Conservation (phyloP, 441 rosid species). For the Mallotus repandus region DNA sequence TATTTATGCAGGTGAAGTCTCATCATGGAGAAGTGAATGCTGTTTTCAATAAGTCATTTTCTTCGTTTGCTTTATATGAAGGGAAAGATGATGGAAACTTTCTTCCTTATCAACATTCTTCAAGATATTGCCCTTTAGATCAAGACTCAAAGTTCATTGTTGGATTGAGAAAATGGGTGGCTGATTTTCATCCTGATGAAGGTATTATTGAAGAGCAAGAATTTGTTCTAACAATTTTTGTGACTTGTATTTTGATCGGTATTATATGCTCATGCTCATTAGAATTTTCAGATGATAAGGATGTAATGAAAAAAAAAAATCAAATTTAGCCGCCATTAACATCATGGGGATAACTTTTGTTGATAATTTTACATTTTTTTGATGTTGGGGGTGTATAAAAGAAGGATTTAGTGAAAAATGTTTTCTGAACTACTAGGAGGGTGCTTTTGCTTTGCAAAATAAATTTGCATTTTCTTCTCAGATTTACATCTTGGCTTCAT, state of each 20-base stretch:
- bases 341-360: not conserved
- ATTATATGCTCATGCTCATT: not conserved
- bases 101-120: conserved; percentile 57
- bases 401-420: too few species aligned
- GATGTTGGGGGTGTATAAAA: not conserved
- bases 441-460: too few species aligned
- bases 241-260: not conserved
- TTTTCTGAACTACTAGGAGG: too few species aligned
- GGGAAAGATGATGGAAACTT: conserved; percentile 40
- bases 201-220: conserved; percentile 37
- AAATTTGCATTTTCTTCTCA: too few species aligned
- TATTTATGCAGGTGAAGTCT: conserved; percentile 50
- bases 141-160: conserved; percentile 44
- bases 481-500: too few species aligned
- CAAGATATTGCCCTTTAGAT: conserved; percentile 43
- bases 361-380: not conserved
- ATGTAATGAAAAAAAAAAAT: not conserved
- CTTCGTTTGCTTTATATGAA: conserved; percentile 67
- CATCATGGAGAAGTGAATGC: conserved; percentile 51
- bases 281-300: not conserved
- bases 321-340: not conserved
- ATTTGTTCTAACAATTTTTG: not conserved
- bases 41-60: conserved; percentile 47
- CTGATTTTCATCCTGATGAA: conserved; percentile 29
- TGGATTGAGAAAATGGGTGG: conserved; percentile 48